Evolutionary conservation across 2,329 filamentous ascomycete species (phyloP), one percentile per base, ranked within the genome.

Genomic region (Leptographium flavum): DNA sequence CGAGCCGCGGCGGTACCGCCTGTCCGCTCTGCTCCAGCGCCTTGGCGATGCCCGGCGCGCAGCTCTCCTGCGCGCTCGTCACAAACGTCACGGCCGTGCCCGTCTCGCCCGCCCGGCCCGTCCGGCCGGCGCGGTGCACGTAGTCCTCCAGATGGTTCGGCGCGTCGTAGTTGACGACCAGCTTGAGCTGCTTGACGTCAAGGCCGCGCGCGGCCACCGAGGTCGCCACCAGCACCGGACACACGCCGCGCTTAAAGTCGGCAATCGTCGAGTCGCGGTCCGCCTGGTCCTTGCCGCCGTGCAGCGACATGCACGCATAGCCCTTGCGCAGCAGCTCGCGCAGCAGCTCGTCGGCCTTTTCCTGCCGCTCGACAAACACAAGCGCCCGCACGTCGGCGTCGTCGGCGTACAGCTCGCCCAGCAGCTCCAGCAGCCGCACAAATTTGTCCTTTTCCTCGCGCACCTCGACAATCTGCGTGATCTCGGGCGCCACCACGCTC

Each of bases 101-200:
- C 21, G 79, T 94, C 57, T 95, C 94, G 35, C 92, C 92, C 39
- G 92, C 92, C 58, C 92, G 82, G 11, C 92, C 92, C 8, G 92
- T 96, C 55, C 92, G 85, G 40, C 92, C 92, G 45, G 85, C 87
- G 51, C 92, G 82, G 61, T 95, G 92, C 35, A 96, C 90, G 57
- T 96, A 96, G 58, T 96, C 92, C 63, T 98, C 92, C 50, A 94
- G 64, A 64, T 96, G 88, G 56, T 94, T 94, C 1, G 88, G 90
- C 1, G 83, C 85, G 58, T 95, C 88, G 59, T 87, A 95, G 63
- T 96, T 96, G 64, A 98, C 81, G 45, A 98, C 92, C 28, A 96
- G 73, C 62, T 93, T 95, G 30, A 98, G 71, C 60, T 94, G 87
- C 64, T 95, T 94, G 38, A 98, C 90, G 60, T 98, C 92, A 35